These are phyloP conservation scores for Aspergillus sp. DNA, from an alignment of 2,329 filamentous ascomycete genomes.

Conservation along the genomic window DNA sequence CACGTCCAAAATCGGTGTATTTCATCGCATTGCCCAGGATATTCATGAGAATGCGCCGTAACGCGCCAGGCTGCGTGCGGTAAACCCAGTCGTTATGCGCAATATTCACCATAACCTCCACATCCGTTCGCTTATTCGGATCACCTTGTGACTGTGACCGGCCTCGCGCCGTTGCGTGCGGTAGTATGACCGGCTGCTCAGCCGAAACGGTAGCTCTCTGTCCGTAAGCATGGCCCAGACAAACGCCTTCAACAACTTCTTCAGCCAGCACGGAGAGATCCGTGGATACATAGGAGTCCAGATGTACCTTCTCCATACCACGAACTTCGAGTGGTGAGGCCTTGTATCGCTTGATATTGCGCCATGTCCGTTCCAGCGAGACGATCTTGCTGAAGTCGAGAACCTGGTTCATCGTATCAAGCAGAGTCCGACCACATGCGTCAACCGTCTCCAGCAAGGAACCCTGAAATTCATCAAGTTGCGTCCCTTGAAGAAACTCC, in stretches of 20 bases:
- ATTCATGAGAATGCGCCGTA: constrained; percentile 55
- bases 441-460: constrained; percentile 36
- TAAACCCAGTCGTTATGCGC: constrained; percentile 48
- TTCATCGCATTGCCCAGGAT: constrained; percentile 58
- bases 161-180: constrained; percentile 5
- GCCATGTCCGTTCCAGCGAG: constrained; percentile 31
- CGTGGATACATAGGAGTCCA: constrained; percentile 30
- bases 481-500: constrained; percentile 35
- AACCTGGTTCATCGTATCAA: constrained; percentile 41
- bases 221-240: constrained; percentile 41
- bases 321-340: constrained; percentile 21
- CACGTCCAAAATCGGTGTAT: constrained; percentile 50
- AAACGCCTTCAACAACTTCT: constrained; percentile 51
- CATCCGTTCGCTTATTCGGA: constrained; percentile 11
- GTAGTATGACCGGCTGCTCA: constrained; percentile 18
- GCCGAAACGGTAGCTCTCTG: constrained; percentile 21
- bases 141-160: not conserved
- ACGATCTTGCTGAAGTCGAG: constrained; percentile 49
- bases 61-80: constrained; percentile 49
- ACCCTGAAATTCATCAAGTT: constrained; percentile 34
- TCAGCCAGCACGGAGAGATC: constrained; percentile 45
- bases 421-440: constrained; percentile 35
- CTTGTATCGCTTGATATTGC: constrained; percentile 24
- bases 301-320: constrained; percentile 24
- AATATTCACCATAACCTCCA: constrained; percentile 50